phyloP scores from a whole-genome alignment of 768 basidiomycete genomes.

The Russula olivacea region DNA sequence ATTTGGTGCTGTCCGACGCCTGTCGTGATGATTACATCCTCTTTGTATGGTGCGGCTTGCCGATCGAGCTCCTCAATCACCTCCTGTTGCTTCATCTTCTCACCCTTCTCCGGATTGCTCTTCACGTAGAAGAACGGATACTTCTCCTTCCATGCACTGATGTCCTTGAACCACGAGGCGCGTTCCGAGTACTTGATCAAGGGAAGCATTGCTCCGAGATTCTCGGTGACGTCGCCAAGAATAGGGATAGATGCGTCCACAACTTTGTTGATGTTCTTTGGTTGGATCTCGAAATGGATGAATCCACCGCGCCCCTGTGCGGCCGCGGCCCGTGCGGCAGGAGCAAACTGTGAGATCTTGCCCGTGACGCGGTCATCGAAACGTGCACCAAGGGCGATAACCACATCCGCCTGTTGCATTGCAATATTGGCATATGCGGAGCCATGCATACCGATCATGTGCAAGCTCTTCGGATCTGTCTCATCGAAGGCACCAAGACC shows the following conservation, averaged over 20 bases:
- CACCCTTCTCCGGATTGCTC: conserved; percentile 45
- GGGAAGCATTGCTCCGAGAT: conserved; percentile 77
- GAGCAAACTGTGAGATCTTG: conserved; percentile 83
- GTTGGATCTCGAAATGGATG: conserved; percentile 98
- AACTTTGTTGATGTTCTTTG: conserved; percentile 99
- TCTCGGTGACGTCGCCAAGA: conserved; percentile 87
- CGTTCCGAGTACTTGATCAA: conserved; percentile 61
- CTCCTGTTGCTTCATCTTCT: conserved; percentile 91
- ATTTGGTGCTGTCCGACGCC: conserved; percentile 99
- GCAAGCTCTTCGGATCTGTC: conserved; percentile 73
- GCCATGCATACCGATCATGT: conserved; percentile 99
- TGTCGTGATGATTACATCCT: conserved; percentile 81
- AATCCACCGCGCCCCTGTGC: conserved; percentile 85
- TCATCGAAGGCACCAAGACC: conserved; percentile 97
- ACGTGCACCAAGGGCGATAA: conserved; percentile 93
- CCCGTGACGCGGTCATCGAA: conserved; percentile 99
- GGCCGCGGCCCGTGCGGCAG: conserved; percentile 83
- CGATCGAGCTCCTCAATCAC: conserved; percentile 88
- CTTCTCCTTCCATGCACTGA: conserved; percentile 75
- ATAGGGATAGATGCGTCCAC: conserved; percentile 91
- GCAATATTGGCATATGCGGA: conserved; percentile 95
- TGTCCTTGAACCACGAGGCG: conserved; percentile 75
- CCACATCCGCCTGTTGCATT: conserved; percentile 95
- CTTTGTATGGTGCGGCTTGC: conserved; percentile 74
- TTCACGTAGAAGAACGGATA: conserved; percentile 89